Percentiles rank a stretch among this genome's conserved stretches.
These are phyloP conservation scores for Dioszegia aurantiaca DNA, from an alignment of 768 basidiomycete genomes.

Conservation along the genomic window DNA sequence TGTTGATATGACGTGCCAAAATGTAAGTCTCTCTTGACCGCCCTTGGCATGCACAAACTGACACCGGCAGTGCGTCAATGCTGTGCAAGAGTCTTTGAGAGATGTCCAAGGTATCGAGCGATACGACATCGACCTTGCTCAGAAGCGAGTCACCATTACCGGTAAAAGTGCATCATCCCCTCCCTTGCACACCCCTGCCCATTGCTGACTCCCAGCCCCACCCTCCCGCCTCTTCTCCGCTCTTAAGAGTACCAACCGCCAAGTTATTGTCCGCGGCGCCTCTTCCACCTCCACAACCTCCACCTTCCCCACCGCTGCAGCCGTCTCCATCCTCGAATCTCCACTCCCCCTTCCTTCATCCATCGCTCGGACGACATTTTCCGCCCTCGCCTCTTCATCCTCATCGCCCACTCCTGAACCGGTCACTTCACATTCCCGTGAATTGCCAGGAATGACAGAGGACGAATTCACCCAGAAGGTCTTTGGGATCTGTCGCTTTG, in stretches of 20 bases:
- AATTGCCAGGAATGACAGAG: constrained; percentile 37
- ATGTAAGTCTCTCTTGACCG: constrained; percentile 24
- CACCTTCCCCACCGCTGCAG: constrained; percentile 34
- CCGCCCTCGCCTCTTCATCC: constrained; percentile 23
- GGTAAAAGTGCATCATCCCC: constrained; percentile 40
- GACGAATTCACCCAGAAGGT: constrained; percentile 49
- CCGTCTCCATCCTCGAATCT: constrained; percentile 51
- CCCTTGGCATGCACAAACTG: not conserved
- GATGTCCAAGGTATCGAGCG: constrained; percentile 45
- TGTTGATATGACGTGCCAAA: constrained; percentile 53
- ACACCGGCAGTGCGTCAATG: constrained; percentile 43
- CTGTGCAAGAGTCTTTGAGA: constrained; percentile 36
- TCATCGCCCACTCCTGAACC: constrained; percentile 15
- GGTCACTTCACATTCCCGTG: not conserved
- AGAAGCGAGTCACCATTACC: constrained; percentile 48
- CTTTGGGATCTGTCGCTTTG: constrained; percentile 50
- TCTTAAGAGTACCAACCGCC: constrained; percentile 43
- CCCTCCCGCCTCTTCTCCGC: constrained; percentile 42
- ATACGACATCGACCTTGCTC: constrained; percentile 48
- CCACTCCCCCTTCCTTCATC: constrained; percentile 42
- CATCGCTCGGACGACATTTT: constrained; percentile 33
- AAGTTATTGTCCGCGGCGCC: constrained; percentile 47
- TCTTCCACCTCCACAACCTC: constrained; percentile 32
- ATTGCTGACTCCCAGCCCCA: constrained; percentile 28
- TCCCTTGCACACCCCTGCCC: not conserved